Evolutionary conservation across 78 protist species (phyloP).

Genomic region (Dictyostelium firmibasis): DNA sequence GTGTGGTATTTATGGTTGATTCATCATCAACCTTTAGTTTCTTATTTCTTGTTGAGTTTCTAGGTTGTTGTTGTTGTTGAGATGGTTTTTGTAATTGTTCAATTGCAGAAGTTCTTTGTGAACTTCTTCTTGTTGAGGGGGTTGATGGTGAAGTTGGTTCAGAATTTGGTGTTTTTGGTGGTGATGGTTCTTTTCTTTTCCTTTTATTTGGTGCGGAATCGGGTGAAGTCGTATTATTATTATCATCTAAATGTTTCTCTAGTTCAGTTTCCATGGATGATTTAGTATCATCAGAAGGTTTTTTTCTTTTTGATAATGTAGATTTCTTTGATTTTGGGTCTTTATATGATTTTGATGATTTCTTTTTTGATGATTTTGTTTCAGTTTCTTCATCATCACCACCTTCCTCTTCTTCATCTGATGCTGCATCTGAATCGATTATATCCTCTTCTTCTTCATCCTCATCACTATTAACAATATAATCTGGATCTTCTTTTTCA

Average conservation of each 20-base stretch:
- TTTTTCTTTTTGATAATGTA: background rate
- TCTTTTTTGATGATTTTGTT: constrained; percentile 10
- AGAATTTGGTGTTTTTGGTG: constrained; percentile 14
- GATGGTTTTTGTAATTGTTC: constrained; percentile 4
- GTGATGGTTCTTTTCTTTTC: constrained; percentile 10
- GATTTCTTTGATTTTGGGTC: constrained; percentile 48
- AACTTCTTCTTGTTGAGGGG: background rate
- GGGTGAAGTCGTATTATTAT: background rate
- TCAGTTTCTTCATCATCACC: constrained; percentile 15
- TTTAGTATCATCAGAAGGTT: background rate
- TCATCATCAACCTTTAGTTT: background rate
- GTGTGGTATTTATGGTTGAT: background rate
- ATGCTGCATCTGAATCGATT: background rate
- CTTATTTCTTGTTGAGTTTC: background rate
- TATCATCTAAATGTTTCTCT: background rate
- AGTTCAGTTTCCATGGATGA: constrained; percentile 8
- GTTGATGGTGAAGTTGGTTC: constrained; percentile 15
- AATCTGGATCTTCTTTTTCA: constrained; percentile 60
- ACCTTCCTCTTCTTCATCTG: constrained; percentile 16
- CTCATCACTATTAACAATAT: background rate
- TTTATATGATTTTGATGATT: constrained; percentile 27
- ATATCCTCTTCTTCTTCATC: constrained; percentile 16
- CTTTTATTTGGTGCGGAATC: background rate
- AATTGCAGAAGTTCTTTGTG: constrained; percentile 8
- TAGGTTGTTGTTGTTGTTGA: background rate